Evolutionary conservation across 176 grass and related monocot species (phyloP).

Genomic region (Juncus inflexus): DNA sequence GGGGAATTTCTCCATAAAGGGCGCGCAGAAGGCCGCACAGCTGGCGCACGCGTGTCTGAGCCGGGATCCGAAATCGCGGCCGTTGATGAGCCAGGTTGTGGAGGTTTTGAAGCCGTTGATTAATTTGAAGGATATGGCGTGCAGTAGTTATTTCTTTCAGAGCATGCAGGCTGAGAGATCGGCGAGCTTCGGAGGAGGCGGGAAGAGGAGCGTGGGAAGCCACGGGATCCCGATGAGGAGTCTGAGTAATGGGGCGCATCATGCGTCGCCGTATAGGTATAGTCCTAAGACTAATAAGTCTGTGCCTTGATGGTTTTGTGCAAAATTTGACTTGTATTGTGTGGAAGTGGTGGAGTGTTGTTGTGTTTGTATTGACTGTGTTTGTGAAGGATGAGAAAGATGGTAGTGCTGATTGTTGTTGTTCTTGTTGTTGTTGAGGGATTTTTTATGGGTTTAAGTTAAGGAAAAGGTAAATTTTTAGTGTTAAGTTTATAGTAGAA

Average conservation of each 20-base stretch:
- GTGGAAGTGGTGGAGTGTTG: background rate
- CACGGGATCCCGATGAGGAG: constrained; percentile 69
- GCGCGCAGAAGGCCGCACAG: constrained; percentile 58
- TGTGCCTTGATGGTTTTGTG: constrained; percentile 21
- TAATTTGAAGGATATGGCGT: constrained; percentile 91
- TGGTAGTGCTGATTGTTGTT: constrained; percentile 19
- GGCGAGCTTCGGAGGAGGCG: constrained; percentile 51
- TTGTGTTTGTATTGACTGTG: constrained; percentile 22
- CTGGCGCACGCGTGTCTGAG: constrained; percentile 65
- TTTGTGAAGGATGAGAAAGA: constrained; percentile 2
- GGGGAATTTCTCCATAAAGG: constrained; percentile 72
- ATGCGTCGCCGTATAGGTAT: constrained; percentile 71
- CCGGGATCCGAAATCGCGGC: constrained; percentile 62
- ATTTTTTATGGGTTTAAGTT: constrained; percentile 8
- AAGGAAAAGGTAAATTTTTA: constrained; percentile 34
- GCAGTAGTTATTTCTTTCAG: constrained; percentile 76
- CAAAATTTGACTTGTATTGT: background rate
- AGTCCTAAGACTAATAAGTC: constrained; percentile 67
- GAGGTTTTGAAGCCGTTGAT: constrained; percentile 81
- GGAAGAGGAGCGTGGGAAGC: constrained; percentile 51
- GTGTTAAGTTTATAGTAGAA: constrained; percentile 32
- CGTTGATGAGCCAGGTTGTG: constrained; percentile 95
- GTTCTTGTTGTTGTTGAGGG: background rate
- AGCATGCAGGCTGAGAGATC: constrained; percentile 70
- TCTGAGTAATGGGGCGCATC: constrained; percentile 66